Evolutionary conservation across 176 grass and related monocot species (phyloP), one percentile per base, ranked within the genome.

Genomic region (Avena insularis): DNA sequence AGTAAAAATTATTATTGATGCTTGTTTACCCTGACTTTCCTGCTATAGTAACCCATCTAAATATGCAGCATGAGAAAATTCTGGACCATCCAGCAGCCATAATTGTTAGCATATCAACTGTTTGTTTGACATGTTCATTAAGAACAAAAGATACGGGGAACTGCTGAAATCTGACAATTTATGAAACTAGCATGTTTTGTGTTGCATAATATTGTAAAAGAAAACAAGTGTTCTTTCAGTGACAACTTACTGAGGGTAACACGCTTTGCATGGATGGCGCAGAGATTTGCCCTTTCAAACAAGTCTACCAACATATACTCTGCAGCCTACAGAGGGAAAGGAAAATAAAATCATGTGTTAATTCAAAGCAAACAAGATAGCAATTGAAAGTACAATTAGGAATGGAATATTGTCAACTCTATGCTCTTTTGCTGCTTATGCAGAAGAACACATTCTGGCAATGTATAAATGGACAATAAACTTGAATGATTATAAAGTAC

Each of bases 161-260:
- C 27, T 75, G 8, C 53, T 45, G 27, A 57, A 20, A 77, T 55
- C 11, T 78, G 43, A 71, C 10, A 84, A 79, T 35, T 74, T 38
- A 27, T 9, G 57, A 71, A 16, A 40, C 6, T 76, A 29, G 59
- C 54, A 79, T 46, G 49, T 75, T 75, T 84, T 27, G 4, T 25
- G 27, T 67, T 83, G 53, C 3, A 55, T 65, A 88, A 83, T 59
- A 86, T 6, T 78, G 36, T 69, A 71, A 64, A 86, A 29, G 33
- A 77, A 60, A 20, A 66, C 9, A 77, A 55, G 19, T 76, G 64
- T 78, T 23, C 68, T 57, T 54, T 61, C 63, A 48, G 23, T 61
- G 17, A 15, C 9, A 83, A 90, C 94, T 93, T 93, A 95, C 91
- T 91, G 75, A 95, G 3, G 8, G 93, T 95, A 74, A 93, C 86